Conservation (phyloP, 768 basidiomycete genomes). For the Gymnopilus dilepis region DNA sequence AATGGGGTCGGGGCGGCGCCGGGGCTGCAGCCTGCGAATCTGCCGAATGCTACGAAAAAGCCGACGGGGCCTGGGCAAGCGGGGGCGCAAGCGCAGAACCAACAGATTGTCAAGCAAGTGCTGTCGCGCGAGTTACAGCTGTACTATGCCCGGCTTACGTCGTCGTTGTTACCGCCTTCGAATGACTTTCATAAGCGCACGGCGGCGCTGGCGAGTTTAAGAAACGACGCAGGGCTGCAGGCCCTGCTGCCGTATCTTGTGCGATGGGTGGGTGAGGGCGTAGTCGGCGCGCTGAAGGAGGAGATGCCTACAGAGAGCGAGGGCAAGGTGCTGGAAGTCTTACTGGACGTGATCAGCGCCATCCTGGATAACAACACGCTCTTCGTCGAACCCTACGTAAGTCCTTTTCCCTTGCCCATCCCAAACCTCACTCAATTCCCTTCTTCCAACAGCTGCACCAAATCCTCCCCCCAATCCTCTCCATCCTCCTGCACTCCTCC, state of each 20-base stretch:
- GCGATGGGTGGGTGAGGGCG: conserved; percentile 92
- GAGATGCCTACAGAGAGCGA: conserved; percentile 65
- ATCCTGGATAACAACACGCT: conserved; percentile 86
- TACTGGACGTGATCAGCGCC: conserved; percentile 85
- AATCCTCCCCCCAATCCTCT: conserved; percentile 91
- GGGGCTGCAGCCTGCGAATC: conserved; percentile 28
- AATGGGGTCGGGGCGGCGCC: conserved; percentile 31
- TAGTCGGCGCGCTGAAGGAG: conserved; percentile 66
- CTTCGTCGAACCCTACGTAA: conserved; percentile 95
- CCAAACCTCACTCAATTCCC: background rate
- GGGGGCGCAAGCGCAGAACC: conserved; percentile 54
- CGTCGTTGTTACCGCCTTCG: conserved; percentile 76
- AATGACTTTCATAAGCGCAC: conserved; percentile 74
- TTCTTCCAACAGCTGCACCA: conserved; percentile 77
- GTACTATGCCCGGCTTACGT: conserved; percentile 91
- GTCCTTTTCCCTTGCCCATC: conserved; percentile 33
- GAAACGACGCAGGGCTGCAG: conserved; percentile 90
- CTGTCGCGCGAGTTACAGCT: conserved; percentile 93
- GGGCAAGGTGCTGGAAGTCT: conserved; percentile 75
- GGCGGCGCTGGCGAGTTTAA: conserved; percentile 89
- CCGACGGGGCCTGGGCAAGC: conserved; percentile 29
- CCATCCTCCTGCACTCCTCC: conserved; percentile 86
- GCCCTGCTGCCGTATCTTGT: conserved; percentile 93
- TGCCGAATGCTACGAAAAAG: conserved; percentile 33
- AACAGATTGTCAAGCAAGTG: conserved; percentile 87